Evolutionary conservation across 208 protist species (phyloP).

Genomic region (Crithidia brevicula): DNA sequence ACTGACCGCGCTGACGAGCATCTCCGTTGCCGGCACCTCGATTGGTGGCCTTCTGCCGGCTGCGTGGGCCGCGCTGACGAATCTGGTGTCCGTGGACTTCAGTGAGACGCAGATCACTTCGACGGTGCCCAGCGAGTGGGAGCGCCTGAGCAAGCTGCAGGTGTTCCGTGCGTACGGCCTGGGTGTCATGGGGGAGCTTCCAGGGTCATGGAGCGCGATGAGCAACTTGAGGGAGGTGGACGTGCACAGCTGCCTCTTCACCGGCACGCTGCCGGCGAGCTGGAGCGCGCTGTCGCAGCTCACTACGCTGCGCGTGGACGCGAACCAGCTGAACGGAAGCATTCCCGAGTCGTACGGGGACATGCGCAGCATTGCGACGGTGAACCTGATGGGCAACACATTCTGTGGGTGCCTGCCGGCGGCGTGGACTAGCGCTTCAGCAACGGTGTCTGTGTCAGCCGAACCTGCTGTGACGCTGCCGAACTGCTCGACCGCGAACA

Average conservation of each 20-base stretch:
- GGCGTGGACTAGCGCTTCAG: background rate
- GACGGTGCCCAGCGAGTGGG: constrained; percentile 1
- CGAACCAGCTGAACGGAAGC: background rate
- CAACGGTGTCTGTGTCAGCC: background rate
- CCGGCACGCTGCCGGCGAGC: constrained; percentile 9
- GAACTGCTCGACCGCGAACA: constrained; percentile 4
- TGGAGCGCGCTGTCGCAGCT: constrained; percentile 8
- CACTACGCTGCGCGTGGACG: background rate
- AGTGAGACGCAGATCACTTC: background rate
- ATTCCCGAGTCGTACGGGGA: background rate
- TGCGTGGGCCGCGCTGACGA: constrained; percentile 2
- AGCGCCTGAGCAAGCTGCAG: background rate
- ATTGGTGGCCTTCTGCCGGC: background rate
- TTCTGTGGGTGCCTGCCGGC: constrained; percentile 13
- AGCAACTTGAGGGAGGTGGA: background rate
- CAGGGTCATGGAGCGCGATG: constrained; percentile 8
- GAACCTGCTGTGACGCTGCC: background rate
- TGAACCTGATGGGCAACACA: background rate
- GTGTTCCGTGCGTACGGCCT: background rate
- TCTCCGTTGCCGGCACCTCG: background rate
- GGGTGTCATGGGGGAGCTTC: background rate
- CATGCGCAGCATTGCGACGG: background rate
- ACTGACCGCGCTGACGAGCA: background rate
- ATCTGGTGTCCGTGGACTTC: constrained; percentile 7
- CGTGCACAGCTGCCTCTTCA: background rate